Conservation (phyloP, 1,139 yeast genomes). For the Taiozyma sp. region DNA sequence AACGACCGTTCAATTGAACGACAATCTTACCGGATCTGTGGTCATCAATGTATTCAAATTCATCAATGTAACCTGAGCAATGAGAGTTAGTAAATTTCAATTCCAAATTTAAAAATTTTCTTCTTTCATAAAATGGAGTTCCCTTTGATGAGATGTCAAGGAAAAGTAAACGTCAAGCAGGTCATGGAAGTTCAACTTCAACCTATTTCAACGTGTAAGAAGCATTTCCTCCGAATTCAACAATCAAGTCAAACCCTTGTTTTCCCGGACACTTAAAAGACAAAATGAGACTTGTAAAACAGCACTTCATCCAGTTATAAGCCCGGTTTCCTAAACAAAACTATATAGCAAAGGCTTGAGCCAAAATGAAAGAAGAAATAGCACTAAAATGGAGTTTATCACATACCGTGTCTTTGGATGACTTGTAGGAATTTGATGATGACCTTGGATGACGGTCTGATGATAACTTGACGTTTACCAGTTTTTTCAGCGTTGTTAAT, state of each 20-base stretch:
- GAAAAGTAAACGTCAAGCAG: constrained; percentile 53
- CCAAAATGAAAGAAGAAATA: background rate
- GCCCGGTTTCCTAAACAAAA: constrained; percentile 46
- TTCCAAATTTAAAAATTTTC: background rate
- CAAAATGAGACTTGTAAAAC: constrained; percentile 83
- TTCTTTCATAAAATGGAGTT: background rate
- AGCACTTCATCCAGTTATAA: constrained; percentile 97
- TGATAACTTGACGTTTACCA: constrained; percentile 98
- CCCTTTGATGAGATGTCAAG: constrained; percentile 42
- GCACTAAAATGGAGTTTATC: background rate
- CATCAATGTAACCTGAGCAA: constrained; percentile 83
- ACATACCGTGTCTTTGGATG: constrained; percentile 92
- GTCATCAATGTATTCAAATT: constrained; percentile 97
- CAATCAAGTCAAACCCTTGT: constrained; percentile 28
- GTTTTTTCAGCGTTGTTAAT: constrained; percentile 99
- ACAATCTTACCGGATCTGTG: constrained; percentile 99
- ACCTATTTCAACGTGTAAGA: constrained; percentile 61
- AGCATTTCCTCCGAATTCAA: constrained; percentile 44
- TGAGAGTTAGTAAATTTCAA: constrained; percentile 15
- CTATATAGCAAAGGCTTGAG: background rate
- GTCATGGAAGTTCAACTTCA: constrained; percentile 5
- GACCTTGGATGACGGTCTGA: constrained; percentile 99
- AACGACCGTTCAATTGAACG: constrained; percentile 94
- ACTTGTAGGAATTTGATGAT: constrained; percentile 95
- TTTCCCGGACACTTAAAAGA: constrained; percentile 97